Percentiles rank a stretch among this genome's conserved stretches.
phyloP scores from a whole-genome alignment of 805 yeast genomes.

The Schwanniomyces pseudopolymorphus region DNA sequence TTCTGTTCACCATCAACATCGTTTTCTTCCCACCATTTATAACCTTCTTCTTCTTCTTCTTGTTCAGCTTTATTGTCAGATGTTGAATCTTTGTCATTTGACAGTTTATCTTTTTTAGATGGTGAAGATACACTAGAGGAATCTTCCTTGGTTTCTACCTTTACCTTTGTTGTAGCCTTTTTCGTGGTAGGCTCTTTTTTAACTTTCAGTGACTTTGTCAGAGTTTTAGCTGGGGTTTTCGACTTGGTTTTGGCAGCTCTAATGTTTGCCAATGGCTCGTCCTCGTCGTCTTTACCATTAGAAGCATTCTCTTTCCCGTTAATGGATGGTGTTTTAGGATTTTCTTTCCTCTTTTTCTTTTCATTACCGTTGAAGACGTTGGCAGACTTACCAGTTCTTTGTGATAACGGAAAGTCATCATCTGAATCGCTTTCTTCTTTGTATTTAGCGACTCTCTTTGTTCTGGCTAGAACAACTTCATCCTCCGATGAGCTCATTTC shows the following conservation, averaged over 20 bases:
- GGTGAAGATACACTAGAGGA: slow-evolving; percentile 4
- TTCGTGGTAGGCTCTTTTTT: slow-evolving; percentile 7
- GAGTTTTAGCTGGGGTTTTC: background rate
- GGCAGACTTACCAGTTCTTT: slow-evolving; percentile 1
- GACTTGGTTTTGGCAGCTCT: slow-evolving; percentile 2
- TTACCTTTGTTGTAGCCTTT: slow-evolving; percentile 1
- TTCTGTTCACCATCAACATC: slow-evolving; percentile 72
- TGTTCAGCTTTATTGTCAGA: slow-evolving; percentile 41
- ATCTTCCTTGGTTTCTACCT: slow-evolving; percentile 6
- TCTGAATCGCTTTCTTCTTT: slow-evolving; percentile 10
- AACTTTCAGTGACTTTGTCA: slow-evolving; percentile 1
- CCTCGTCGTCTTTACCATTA: background rate
- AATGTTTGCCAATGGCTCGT: slow-evolving; percentile 1
- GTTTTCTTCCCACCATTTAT: slow-evolving; percentile 83
- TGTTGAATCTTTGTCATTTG: slow-evolving; percentile 1
- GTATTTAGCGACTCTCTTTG: slow-evolving; percentile 9
- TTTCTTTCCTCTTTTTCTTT: slow-evolving; percentile 2
- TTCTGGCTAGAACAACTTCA: slow-evolving; percentile 17
- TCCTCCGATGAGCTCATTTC: slow-evolving; percentile 24
- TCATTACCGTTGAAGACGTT: background rate
- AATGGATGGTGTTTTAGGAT: background rate
- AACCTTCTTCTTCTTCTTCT: slow-evolving; percentile 57
- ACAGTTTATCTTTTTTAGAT: slow-evolving; percentile 1
- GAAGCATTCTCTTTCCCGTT: background rate
- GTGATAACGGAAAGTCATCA: slow-evolving; percentile 10